Evolutionary conservation across 1,284 basidiomycete genomes (phyloP).

Genomic region (Moesziomyces sp.): DNA sequence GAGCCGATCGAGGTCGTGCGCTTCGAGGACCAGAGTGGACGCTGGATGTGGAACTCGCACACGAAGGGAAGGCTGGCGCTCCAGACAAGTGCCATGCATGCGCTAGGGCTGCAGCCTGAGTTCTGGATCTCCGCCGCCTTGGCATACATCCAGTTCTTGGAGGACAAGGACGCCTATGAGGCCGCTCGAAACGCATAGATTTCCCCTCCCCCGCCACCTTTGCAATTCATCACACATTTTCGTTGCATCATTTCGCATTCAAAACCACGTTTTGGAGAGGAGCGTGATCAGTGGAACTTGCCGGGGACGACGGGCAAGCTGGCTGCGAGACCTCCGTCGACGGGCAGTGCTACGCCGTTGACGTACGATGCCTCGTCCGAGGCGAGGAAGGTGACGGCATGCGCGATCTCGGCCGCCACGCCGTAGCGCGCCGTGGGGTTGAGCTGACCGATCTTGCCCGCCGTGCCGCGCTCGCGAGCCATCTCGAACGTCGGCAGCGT

Average conservation of each 20-base stretch:
- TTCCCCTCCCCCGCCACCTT: not conserved
- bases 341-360: constrained; percentile 86
- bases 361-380: constrained; percentile 87
- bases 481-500: constrained; percentile 79
- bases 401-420: constrained; percentile 73
- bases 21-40: constrained; percentile 50
- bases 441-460: constrained; percentile 82
- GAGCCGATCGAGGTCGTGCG: constrained; percentile 44
- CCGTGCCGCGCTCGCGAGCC: constrained; percentile 79
- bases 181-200: constrained; percentile 27
- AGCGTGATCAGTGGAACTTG: constrained; percentile 64
- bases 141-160: constrained; percentile 59
- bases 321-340: constrained; percentile 84
- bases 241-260: not conserved
- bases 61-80: constrained; percentile 44
- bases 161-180: constrained; percentile 50
- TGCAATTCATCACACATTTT: not conserved
- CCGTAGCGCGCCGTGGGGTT: constrained; percentile 82
- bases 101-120: constrained; percentile 47
- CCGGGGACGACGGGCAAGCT: constrained; percentile 80
- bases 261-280: no score
- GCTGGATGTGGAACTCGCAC: constrained; percentile 57
- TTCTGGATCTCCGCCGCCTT: constrained; percentile 57
- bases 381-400: constrained; percentile 84
- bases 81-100: constrained; percentile 49